Percentiles rank a stretch among this genome's conserved stretches.
Evolutionary conservation across 1,284 basidiomycete species (phyloP).

Genomic region (Rhodotorula mucilaginosa): DNA sequence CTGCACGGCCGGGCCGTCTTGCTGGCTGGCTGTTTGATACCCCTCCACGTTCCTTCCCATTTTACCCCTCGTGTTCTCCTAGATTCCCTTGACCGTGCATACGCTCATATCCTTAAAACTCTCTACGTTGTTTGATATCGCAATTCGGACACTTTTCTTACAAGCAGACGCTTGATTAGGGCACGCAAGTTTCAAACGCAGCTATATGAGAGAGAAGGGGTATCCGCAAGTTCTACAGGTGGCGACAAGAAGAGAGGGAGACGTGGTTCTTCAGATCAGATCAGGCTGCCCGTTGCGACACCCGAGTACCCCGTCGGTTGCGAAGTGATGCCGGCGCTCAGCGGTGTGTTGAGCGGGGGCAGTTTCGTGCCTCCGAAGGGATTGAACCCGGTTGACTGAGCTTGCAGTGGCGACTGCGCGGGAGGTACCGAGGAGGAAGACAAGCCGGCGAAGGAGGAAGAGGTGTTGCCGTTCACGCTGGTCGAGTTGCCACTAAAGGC

Average conservation of each 20-base stretch:
- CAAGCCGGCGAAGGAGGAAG: background rate
- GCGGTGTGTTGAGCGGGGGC: conserved; percentile 26
- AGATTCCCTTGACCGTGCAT: conserved; percentile 24
- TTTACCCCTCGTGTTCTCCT: background rate
- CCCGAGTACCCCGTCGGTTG: conserved; percentile 12
- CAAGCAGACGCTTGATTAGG: too few species aligned
- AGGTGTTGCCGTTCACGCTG: background rate
- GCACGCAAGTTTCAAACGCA: too few species aligned
- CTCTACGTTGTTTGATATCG: too few species aligned
- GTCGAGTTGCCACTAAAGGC: background rate
- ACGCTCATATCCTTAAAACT: too few species aligned
- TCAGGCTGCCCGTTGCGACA: conserved; percentile 1
- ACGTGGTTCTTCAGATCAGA: background rate
- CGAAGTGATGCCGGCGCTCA: conserved; percentile 6
- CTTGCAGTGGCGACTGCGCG: conserved; percentile 11
- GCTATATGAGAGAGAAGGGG: too few species aligned
- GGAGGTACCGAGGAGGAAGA: background rate
- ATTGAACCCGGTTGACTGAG: conserved; percentile 25
- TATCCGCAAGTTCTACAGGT: background rate
- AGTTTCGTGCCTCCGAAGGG: conserved; percentile 23
- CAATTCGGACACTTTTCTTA: too few species aligned
- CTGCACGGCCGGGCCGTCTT: background rate
- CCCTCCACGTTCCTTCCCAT: background rate
- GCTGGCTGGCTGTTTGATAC: background rate
- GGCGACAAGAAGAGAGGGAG: background rate